These are phyloP conservation scores for Arthrobotrys megalospora DNA, from an alignment of 2,329 filamentous ascomycete genomes.

Conservation along the genomic window DNA sequence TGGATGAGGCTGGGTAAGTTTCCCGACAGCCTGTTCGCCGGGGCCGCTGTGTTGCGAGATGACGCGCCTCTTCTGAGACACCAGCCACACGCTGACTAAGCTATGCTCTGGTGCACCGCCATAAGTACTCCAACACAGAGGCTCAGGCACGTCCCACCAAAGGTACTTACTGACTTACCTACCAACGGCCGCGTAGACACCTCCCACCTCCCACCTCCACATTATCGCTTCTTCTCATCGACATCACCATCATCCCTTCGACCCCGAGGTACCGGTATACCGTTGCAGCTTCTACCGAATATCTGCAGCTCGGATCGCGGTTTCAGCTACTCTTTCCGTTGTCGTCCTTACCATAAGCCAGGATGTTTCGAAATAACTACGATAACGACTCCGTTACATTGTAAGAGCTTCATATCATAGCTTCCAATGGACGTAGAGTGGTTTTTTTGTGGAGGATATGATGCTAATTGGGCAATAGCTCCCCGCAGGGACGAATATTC, in stretches of 20 bases:
- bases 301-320: constrained; percentile 32
- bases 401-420: constrained; percentile 69
- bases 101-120: constrained; percentile 15
- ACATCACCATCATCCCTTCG: constrained; percentile 22
- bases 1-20: constrained; percentile 51
- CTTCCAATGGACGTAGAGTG: too few relatives aligned
- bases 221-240: constrained; percentile 29
- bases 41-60: constrained; percentile 39
- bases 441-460: too few relatives aligned
- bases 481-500: constrained; percentile 98
- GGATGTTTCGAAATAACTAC: constrained; percentile 99
- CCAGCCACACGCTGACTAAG: constrained; percentile 34
- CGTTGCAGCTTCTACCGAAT: constrained; percentile 18
- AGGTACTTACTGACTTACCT: constrained; percentile 11
- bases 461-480: constrained; percentile 73
- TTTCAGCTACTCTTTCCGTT: constrained; percentile 22
- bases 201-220: constrained; percentile 24
- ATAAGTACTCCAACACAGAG: constrained; percentile 32
- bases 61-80: constrained; percentile 46
- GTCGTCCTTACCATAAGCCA: constrained; percentile 66
- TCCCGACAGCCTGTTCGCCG: constrained; percentile 22
- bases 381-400: constrained; percentile 99
- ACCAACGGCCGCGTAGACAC: constrained; percentile 59
- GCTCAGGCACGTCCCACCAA: constrained; percentile 60
- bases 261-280: constrained; percentile 1